Evolutionary conservation across 176 grass and related monocot species (phyloP), one percentile per base, ranked within the genome.

Genomic region (Carex scoparia): DNA sequence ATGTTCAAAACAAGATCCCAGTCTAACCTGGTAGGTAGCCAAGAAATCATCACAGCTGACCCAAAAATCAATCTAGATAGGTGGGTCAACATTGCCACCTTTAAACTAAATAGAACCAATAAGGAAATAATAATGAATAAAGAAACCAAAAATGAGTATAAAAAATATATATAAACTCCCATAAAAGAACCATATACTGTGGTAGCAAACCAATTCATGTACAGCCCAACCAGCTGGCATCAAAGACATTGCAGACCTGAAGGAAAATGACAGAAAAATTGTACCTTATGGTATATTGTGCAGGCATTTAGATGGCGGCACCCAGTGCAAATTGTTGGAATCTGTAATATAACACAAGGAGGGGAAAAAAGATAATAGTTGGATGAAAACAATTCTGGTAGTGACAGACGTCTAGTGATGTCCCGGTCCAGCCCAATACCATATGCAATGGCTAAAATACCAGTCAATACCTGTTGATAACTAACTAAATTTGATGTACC

Each of bases 261-360:
- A 57, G 48, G 48, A 51, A 57, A 56, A 33, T 32, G 12, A 27
- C 4, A 54, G 32, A 1, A 54, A 51, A 31, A 78, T 57, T 57
- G 74, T 35, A 98, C 95, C 95, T 95, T 98, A 84, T 98, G 95
- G 84, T 95, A 95, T 80, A 98, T 83, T 70, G 89, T 85, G 23
- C 95, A 98, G 81, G 86, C 85, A 77, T 53, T 92, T 46, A 98
- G 91, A 79, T 98, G 95, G 54, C 88, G 86, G 76, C 95, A 98
- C 79, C 86, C 69, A 76, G 84, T 95, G 87, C 95, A 98, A 84
- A 91, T 81, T 63, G 95, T 83, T 85, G 85, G 69, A 76, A 83
- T 95, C 95, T 98, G 85, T 40, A 90, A 86, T 15, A 87, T 27
- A 88, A 65, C 28, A 46, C 7, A 57, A 63, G 37, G n/a, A 23